Percentiles rank a stretch among this genome's conserved stretches.
phyloP scores from a whole-genome alignment of 106 monocot genomes.

The Gastrodia elata region DNA sequence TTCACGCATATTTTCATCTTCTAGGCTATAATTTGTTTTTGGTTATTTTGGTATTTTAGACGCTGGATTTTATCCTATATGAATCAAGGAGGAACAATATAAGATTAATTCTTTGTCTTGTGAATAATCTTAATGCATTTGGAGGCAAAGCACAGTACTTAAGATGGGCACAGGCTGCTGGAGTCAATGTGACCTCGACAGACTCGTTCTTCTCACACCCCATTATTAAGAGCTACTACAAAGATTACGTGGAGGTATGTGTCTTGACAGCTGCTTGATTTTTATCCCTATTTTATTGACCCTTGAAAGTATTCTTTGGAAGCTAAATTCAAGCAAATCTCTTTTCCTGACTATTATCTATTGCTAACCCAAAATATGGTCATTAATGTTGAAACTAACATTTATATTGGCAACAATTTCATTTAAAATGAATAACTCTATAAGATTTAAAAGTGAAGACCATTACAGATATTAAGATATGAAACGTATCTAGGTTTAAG shows the following conservation, averaged over 20 bases:
- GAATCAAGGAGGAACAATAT: slow-evolving; percentile 77
- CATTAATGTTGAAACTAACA: neutral
- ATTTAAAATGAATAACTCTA: neutral
- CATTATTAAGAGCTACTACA: slow-evolving; percentile 57
- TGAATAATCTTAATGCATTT: slow-evolving; percentile 71
- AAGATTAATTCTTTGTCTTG: slow-evolving; percentile 70
- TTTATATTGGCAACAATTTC: neutral
- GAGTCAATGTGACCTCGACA: slow-evolving; percentile 34
- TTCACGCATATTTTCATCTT: neutral
- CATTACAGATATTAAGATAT: neutral
- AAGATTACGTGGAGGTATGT: slow-evolving; percentile 69
- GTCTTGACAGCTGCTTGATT: neutral
- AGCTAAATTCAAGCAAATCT: neutral
- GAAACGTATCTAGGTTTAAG: neutral
- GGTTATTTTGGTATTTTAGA: slow-evolving; percentile 23
- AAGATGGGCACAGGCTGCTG: slow-evolving; percentile 65
- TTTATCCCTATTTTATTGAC: neutral
- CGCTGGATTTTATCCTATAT: slow-evolving; percentile 78
- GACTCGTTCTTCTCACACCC: slow-evolving; percentile 75
- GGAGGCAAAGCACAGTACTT: slow-evolving; percentile 88
- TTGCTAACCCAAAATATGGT: neutral
- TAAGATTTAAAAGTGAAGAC: neutral
- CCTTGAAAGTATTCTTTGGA: neutral
- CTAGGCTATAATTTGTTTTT: neutral
- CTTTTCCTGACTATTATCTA: neutral